Conservation (phyloP, 2,329 filamentous ascomycete genomes). For the Leptographium procerum region DNA sequence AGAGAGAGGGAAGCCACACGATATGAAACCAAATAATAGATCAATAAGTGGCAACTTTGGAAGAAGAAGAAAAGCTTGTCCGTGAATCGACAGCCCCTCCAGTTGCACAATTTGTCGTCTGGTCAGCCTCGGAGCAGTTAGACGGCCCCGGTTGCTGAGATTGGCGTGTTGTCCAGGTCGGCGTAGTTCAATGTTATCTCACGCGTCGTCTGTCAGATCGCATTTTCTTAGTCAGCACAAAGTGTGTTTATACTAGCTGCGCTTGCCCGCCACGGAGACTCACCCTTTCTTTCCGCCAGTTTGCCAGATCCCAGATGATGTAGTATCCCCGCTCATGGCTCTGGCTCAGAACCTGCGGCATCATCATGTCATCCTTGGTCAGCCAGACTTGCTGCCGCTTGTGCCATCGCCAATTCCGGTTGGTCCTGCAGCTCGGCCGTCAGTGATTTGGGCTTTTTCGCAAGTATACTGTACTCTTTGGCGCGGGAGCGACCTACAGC, state of each 20-base stretch:
- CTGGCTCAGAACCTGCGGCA: conserved; percentile 45
- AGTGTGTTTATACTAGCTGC: neutral
- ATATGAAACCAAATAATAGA: neutral
- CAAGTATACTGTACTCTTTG: neutral
- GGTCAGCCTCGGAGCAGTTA: neutral
- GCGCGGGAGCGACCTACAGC: conserved; percentile 33
- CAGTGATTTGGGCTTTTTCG: conserved; percentile 1
- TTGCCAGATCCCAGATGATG: conserved; percentile 52
- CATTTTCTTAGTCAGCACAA: neutral
- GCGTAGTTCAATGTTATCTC: conserved; percentile 51
- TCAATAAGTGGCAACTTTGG: neutral
- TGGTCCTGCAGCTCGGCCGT: conserved; percentile 33
- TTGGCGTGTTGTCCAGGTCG: conserved; percentile 41
- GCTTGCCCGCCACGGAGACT: conserved; percentile 17
- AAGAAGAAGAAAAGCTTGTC: too few species aligned
- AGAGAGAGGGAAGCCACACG: neutral
- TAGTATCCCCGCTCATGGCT: conserved; percentile 55
- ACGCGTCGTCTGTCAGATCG: conserved; percentile 21
- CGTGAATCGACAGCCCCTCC: too few species aligned
- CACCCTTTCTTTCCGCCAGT: conserved; percentile 53
- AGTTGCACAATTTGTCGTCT: too few species aligned
- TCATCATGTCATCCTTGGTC: conserved; percentile 56
- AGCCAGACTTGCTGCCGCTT: conserved; percentile 56
- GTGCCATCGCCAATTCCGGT: conserved; percentile 58
- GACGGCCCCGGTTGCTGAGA: neutral